phyloP scores from a whole-genome alignment of 139 green algal genomes.

The Yamagishiella unicocca region DNA sequence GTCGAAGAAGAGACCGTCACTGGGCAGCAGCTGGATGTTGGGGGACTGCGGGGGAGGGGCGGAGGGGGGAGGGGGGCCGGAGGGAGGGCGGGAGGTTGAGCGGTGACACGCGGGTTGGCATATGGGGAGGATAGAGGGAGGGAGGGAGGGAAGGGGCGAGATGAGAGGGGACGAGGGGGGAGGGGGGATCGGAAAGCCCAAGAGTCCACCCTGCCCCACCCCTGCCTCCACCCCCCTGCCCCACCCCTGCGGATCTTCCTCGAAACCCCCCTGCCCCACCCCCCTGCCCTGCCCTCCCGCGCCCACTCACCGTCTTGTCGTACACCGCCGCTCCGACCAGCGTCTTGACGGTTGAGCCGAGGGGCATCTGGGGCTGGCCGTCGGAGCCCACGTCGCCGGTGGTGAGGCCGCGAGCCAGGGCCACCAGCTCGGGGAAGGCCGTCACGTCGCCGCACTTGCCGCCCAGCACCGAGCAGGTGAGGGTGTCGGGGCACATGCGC shows the following conservation, averaged over 20 bases:
- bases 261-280: background rate
- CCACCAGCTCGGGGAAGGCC: background rate
- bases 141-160: background rate
- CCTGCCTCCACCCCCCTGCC: background rate
- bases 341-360: background rate
- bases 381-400: background rate
- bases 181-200: background rate
- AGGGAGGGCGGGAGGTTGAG: background rate
- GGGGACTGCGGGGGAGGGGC: conserved; percentile 6
- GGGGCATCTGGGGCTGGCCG: background rate
- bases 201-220: background rate
- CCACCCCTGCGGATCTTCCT: background rate
- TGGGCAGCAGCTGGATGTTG: conserved; percentile 33
- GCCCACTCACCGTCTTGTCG: conserved; percentile 4
- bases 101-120: background rate
- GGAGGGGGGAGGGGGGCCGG: background rate
- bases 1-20: conserved; percentile 6
- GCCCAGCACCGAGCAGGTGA: conserved; percentile 42
- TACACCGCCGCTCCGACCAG: background rate
- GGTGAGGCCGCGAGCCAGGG: background rate
- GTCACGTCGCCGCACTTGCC: conserved; percentile 14
- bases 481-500: conserved; percentile 34
- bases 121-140: background rate
- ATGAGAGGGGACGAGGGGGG: background rate
- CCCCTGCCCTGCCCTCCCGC: background rate